Base-by-base conservation (phyloP, 2,329 filamentous ascomycete species). In the Pseudonectria foliicola region DNA sequence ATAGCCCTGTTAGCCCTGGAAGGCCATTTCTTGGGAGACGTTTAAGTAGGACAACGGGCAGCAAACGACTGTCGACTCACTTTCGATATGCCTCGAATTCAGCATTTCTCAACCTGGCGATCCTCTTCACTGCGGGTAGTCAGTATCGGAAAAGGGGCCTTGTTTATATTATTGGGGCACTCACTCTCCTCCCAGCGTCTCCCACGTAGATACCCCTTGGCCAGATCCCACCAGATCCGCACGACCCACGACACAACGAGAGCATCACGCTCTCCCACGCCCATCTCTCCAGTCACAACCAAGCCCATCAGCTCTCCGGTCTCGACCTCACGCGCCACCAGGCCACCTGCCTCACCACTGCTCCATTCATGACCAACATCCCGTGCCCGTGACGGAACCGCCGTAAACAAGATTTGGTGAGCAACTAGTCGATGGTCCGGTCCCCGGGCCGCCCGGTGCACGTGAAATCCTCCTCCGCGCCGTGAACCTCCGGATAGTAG, bases 181-280 rank as follows among this genome's bases (percentile, higher is more conserved):
- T 38, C 30, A 50, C 44, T 38, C 11, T 46, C 35, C 34, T 46
- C 28, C 44, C 35, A 37, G 32, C 26, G 39, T 10, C 39, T 43
- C 4, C 34, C 33, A 25, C 39, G 27, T 13, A 33, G 38, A 18
- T 81, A 44, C 7, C 39, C 46, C 13, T 43, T 45, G 4, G 56
- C 49, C 23, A 56, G 25, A n/a, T 54, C 51, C 31, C 50, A 51
- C 60, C 60, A 63, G 15, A 59, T 34, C 31, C 57, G 51, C 31
- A 59, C 29, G 33, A 61, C 49, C 61, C 60, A 62, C 7, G 58
- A 55, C 4, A 52, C 46, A 7, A 58, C 58, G 13, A 63, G 50
- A 4, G 55, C 59, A 33, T 63, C 60, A 4, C 59, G 45, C 38
- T 43, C 33, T 7, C 43, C 43, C 5, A 35, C 34, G 13, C 42